Base-by-base conservation (phyloP, 805 yeast genomes). In the Debaryomyces castellii region DNA sequence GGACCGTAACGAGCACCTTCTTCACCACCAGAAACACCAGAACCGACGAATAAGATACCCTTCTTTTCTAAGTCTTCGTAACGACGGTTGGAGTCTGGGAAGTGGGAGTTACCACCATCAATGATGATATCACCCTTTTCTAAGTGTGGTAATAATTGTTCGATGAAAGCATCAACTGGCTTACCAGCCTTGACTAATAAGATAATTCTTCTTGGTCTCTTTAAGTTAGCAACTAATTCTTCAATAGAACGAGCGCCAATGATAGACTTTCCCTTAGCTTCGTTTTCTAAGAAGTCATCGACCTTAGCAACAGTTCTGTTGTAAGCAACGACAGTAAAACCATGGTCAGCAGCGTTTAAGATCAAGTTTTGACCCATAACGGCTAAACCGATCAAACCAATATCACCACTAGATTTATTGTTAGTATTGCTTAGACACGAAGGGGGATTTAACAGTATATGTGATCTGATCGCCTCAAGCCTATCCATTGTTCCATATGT, bases 11-110 rank as follows among this genome's bases (percentile, higher is more conserved):
- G 89, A 62, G 99, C 99, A 81, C 99, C 99, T 73, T 92, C 99
- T 77, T 92, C 99, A 80, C 99, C 99, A 75, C 99, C 99, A 59
- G 98, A 92, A 55, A 94, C 98, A 87, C 99, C 99, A 52, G 97
- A 91, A 64, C 99, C 99, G 54, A 92, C 98, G 59, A 89, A 94
- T 55, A 82, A 76, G 65, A 91, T 84, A 37, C 96, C 98, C 80
- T 92, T 83, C 47, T 73, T 77, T 71, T 43, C 83, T 69, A 92
- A 82, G 68, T 90, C 96, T 49, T 80, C 92, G 79, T 74, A 89
- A 76, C 99, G 89, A 78, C 98, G 90, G 87, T 91, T 91, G 51
- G 97, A 72, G 77, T 92, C 99, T 72, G 97, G 97, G 94, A 85
- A 92, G 76, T 92, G 97, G 39, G 98, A 94, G 89, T 92, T 92